Conservation (phyloP, 2,329 filamentous ascomycete genomes). For the Hypoxylon sp. region DNA sequence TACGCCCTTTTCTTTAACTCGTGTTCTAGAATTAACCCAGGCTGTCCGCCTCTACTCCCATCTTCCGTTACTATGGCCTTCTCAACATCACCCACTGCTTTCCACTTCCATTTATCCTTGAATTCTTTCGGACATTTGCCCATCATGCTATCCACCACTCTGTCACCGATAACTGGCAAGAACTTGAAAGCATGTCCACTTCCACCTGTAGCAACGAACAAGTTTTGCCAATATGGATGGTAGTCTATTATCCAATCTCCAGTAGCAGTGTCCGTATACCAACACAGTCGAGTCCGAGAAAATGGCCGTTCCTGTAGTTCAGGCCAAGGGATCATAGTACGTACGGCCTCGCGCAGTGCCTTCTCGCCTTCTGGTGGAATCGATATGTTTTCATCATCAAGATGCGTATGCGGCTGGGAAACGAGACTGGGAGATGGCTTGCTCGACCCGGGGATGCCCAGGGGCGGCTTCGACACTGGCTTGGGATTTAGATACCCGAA, state of each 20-base stretch:
- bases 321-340: slow-evolving; percentile 70
- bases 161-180: slow-evolving; percentile 75
- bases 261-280: slow-evolving; percentile 81
- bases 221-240: slow-evolving; percentile 72
- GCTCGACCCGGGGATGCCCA: slow-evolving; percentile 38
- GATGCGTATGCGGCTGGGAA: slow-evolving; percentile 63
- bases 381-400: slow-evolving; percentile 63
- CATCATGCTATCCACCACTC: slow-evolving; percentile 70
- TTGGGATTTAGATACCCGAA: slow-evolving; percentile 76
- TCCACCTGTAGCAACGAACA: slow-evolving; percentile 75
- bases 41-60: slow-evolving; percentile 66
- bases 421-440: slow-evolving; percentile 38
- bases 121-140: slow-evolving; percentile 66
- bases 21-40: slow-evolving; percentile 63
- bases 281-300: slow-evolving; percentile 75
- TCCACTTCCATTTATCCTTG: slow-evolving; percentile 74
- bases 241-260: slow-evolving; percentile 80
- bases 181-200: slow-evolving; percentile 80
- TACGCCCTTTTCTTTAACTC: slow-evolving; percentile 13
- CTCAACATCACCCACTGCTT: slow-evolving; percentile 64
- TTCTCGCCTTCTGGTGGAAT: slow-evolving; percentile 73
- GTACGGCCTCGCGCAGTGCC: slow-evolving; percentile 73
- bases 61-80: slow-evolving; percentile 65
- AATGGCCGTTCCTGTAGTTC: slow-evolving; percentile 73
- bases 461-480: slow-evolving; percentile 51